Conservation (phyloP, 495 filamentous ascomycete genomes). For the Hypoxylon rickii region DNA sequence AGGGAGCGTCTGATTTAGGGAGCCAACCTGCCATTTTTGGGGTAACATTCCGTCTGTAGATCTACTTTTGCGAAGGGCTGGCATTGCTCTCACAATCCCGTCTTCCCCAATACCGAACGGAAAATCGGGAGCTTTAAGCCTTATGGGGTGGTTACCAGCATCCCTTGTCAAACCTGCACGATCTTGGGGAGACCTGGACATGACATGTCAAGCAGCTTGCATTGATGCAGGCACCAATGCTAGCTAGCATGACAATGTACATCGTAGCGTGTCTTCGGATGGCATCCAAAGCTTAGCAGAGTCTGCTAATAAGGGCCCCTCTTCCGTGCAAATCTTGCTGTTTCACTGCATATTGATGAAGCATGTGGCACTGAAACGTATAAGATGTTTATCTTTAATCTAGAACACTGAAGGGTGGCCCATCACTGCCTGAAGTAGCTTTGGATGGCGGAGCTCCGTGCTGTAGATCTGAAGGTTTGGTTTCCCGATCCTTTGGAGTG, state of each 20-base stretch:
- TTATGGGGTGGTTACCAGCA: constrained; percentile 27
- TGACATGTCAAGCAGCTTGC: constrained; percentile 22
- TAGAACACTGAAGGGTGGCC: constrained; percentile 20
- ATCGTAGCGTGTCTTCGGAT: constrained; percentile 1
- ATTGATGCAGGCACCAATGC: constrained; percentile 28
- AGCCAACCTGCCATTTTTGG: constrained; percentile 22
- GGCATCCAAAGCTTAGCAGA: constrained; percentile 5
- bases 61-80: constrained; percentile 19
- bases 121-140: constrained; percentile 36
- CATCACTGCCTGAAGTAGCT: constrained; percentile 25
- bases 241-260: neutral
- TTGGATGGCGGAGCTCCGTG: constrained; percentile 21
- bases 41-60: constrained; percentile 31
- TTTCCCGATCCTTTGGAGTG: constrained; percentile 20
- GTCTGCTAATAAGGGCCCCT: constrained; percentile 1
- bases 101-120: constrained; percentile 31
- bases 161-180: constrained; percentile 24
- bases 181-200: constrained; percentile 22
- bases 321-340: constrained; percentile 8
- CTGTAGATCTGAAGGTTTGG: constrained; percentile 21
- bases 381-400: constrained; percentile 26
- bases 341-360: constrained; percentile 26
- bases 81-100: constrained; percentile 23
- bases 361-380: constrained; percentile 17
- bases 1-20: constrained; percentile 31